phyloP scores from a whole-genome alignment of 1,284 basidiomycete genomes.

The Trichosporon sp. region DNA sequence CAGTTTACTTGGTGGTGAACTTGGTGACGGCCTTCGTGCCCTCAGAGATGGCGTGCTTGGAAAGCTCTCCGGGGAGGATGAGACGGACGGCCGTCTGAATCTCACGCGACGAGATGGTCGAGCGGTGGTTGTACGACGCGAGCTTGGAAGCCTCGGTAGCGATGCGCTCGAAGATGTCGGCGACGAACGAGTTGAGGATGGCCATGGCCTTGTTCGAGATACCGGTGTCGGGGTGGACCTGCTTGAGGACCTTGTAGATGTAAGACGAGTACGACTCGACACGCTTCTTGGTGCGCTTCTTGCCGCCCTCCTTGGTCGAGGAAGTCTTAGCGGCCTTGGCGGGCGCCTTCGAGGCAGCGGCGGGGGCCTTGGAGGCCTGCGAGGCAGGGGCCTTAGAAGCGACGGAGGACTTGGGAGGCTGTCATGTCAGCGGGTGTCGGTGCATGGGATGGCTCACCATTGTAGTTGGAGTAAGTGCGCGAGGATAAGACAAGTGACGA shows the following conservation, averaged over 20 bases:
- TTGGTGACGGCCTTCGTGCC: constrained; percentile 59
- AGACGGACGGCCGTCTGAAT: constrained; percentile 88
- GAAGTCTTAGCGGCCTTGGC: constrained; percentile 73
- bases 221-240: constrained; percentile 92
- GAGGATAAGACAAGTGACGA: background rate
- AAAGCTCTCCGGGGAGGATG: constrained; percentile 77
- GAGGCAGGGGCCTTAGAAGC: constrained; percentile 62
- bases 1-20: constrained; percentile 53
- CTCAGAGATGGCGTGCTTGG: constrained; percentile 79
- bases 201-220: constrained; percentile 94
- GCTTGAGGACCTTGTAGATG: constrained; percentile 71
- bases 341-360: constrained; percentile 53
- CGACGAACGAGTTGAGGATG: constrained; percentile 87
- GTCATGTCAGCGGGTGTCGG: constrained; percentile 32
- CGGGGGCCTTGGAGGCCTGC: constrained; percentile 46
- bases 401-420: constrained; percentile 50
- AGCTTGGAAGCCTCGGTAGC: constrained; percentile 87
- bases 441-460: constrained; percentile 55
- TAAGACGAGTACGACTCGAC: constrained; percentile 87
- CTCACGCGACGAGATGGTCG: constrained; percentile 88
- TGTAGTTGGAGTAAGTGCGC: constrained; percentile 22
- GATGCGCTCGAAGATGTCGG: constrained; percentile 90
- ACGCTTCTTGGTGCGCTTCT: constrained; percentile 88
- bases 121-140: constrained; percentile 87
- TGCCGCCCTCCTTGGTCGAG: constrained; percentile 60